Percentiles rank a stretch among this genome's conserved stretches.
Evolutionary conservation across 139 green algal species (phyloP).

Genomic region (Chlamydomonas sp.): DNA sequence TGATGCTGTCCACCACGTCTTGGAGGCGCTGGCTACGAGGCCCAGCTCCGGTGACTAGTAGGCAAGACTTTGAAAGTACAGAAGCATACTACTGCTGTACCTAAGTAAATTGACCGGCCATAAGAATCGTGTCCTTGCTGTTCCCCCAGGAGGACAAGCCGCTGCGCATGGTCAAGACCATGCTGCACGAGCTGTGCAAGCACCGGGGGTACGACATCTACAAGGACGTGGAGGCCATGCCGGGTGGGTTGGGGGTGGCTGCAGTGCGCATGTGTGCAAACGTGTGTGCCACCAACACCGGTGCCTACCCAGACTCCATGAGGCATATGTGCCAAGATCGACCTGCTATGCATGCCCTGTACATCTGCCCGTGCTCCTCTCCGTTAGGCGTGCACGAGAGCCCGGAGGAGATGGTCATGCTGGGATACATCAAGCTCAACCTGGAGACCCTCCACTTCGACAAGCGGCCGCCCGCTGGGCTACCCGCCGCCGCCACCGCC

Average conservation of each 20-base stretch:
- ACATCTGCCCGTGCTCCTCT: conserved; percentile 10
- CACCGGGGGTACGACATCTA: conserved; percentile 34
- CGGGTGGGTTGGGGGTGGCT: background rate
- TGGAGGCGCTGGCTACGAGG: too few relatives aligned
- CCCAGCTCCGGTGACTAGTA: too few relatives aligned
- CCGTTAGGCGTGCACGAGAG: conserved; percentile 23
- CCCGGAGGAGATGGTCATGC: conserved; percentile 80
- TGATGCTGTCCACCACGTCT: too few relatives aligned
- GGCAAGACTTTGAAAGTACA: background rate
- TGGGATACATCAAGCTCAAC: conserved; percentile 95
- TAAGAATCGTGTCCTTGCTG: too few relatives aligned
- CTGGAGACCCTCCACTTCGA: conserved; percentile 67
- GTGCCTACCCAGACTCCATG: background rate
- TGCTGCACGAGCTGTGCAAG: conserved; percentile 93
- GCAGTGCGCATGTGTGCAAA: background rate
- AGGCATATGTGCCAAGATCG: background rate
- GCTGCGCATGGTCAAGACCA: conserved; percentile 96
- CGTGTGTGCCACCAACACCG: background rate
- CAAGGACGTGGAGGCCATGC: conserved; percentile 26
- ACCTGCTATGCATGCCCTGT: background rate
- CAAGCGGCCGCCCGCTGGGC: conserved; percentile 2
- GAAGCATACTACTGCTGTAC: background rate
- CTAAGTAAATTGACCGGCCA: background rate
- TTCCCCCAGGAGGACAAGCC: conserved; percentile 88
- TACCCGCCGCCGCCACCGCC: background rate